A percentile compares a stretch with the other conserved stretches of the same genome.
These are phyloP conservation scores for Rugonectria rugulosa DNA, from an alignment of 2,329 filamentous ascomycete genomes.

Conservation along the genomic window DNA sequence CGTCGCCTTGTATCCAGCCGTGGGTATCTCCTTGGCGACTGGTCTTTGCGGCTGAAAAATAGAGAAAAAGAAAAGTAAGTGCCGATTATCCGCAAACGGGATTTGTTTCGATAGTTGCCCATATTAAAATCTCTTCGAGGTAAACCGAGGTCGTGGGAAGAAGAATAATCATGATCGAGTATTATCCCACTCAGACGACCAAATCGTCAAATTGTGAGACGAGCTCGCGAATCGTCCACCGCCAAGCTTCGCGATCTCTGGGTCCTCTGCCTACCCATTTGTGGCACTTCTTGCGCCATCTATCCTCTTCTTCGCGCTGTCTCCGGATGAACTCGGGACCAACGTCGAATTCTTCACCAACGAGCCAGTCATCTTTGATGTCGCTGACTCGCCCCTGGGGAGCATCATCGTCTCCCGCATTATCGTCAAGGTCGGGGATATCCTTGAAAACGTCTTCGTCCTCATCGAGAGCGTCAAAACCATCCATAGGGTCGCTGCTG, in stretches of 20 bases:
- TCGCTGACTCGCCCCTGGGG: constrained; percentile 64
- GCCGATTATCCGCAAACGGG: constrained; percentile 32
- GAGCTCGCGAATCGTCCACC: constrained; percentile 77
- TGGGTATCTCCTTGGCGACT: constrained; percentile 26
- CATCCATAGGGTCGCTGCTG: constrained; percentile 67
- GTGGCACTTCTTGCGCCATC: constrained; percentile 88
- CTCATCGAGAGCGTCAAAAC: constrained; percentile 77
- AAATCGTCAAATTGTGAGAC: constrained; percentile 53
- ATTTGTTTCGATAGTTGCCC: constrained; percentile 24
- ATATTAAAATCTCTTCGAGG: constrained; percentile 33
- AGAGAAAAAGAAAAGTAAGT: constrained; percentile 20
- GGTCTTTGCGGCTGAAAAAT: constrained; percentile 22
- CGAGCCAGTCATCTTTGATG: constrained; percentile 79
- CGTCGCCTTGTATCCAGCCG: constrained; percentile 32
- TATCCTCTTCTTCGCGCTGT: constrained; percentile 89
- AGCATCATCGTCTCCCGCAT: constrained; percentile 57
- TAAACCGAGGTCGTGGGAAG: constrained; percentile 28
- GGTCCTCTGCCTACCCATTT: constrained; percentile 76
- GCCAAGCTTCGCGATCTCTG: constrained; percentile 70
- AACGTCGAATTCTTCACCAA: constrained; percentile 97
- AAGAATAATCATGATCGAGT: constrained; percentile 25
- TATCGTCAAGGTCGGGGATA: constrained; percentile 89
- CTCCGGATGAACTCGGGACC: constrained; percentile 91
- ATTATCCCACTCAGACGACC: constrained; percentile 39
- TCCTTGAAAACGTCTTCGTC: constrained; percentile 95